Conservation (phyloP, 768 basidiomycete species). For the Lactarius sanguifluus region DNA sequence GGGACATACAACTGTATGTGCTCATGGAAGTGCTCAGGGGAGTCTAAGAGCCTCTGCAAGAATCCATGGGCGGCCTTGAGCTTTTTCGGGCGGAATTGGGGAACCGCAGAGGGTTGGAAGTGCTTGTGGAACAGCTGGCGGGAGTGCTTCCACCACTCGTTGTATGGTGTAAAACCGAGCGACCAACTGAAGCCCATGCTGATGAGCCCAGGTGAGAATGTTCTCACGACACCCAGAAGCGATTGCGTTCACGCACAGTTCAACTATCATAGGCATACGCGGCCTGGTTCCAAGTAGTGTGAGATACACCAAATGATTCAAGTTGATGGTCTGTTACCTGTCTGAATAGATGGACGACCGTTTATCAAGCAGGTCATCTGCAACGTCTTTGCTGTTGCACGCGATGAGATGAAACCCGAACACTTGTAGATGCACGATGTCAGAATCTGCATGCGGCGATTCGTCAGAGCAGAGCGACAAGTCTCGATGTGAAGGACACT, state of each 20-base stretch:
- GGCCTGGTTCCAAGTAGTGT: conserved; percentile 14
- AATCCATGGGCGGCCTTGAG: conserved; percentile 36
- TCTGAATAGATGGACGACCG: conserved; percentile 42
- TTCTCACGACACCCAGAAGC: neutral
- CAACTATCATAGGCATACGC: conserved; percentile 29
- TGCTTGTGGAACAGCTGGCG: conserved; percentile 36
- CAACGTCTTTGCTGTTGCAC: conserved; percentile 38
- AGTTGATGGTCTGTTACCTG: conserved; percentile 15
- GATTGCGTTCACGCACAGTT: conserved; percentile 18
- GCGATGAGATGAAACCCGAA: conserved; percentile 35
- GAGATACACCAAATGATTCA: neutral
- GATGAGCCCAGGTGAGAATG: neutral
- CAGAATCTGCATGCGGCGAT: conserved; percentile 30
- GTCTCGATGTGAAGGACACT: neutral
- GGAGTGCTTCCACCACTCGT: conserved; percentile 38
- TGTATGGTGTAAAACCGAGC: conserved; percentile 35
- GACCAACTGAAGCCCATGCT: conserved; percentile 30
- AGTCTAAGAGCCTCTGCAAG: conserved; percentile 37
- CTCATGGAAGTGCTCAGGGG: conserved; percentile 37
- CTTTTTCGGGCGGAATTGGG: conserved; percentile 36
- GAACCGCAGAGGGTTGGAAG: conserved; percentile 31
- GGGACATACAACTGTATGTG: conserved; percentile 39
- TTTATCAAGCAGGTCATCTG: conserved; percentile 41
- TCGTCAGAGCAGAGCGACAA: neutral
- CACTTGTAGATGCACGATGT: conserved; percentile 35